Conservation (phyloP, 2,329 filamentous ascomycete genomes). For the Colletotrichum cordylinicola region DNA sequence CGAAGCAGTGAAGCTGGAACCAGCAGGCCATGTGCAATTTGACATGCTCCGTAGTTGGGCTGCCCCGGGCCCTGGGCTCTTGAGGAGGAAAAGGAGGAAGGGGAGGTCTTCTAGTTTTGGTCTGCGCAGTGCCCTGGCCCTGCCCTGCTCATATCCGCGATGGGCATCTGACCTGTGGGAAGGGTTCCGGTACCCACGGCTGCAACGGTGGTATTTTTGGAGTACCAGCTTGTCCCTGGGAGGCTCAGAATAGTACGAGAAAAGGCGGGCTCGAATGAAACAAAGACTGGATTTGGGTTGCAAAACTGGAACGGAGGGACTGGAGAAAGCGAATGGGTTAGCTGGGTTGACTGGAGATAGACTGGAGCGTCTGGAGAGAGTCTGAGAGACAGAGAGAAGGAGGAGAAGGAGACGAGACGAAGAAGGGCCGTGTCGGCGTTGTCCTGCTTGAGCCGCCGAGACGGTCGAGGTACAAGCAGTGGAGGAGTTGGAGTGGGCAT, state of each 20-base stretch:
- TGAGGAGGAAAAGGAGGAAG: background rate
- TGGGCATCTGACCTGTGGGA: background rate
- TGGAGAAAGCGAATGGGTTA: conserved; percentile 11
- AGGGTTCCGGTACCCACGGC: background rate
- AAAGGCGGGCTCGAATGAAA: background rate
- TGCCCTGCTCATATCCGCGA: background rate
- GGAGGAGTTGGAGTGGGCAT: background rate
- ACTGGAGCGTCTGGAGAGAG: background rate
- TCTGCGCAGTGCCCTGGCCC: background rate
- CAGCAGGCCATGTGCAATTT: background rate
- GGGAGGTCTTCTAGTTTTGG: background rate
- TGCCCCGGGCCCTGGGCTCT: background rate
- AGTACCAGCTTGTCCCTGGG: background rate
- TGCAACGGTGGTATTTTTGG: background rate
- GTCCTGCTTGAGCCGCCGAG: background rate
- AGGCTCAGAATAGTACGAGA: background rate
- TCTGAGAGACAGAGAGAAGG: background rate
- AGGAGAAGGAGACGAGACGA: background rate
- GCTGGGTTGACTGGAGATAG: conserved; percentile 5
- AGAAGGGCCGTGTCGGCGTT: background rate
- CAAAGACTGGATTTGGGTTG: background rate
- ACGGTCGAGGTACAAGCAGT: conserved; percentile 5
- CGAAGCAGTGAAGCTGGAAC: background rate
- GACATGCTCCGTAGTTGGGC: background rate
- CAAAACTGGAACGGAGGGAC: conserved; percentile 2